Evolutionary conservation across 257 asterid species (phyloP).

Genomic region (Echium plantagineum): DNA sequence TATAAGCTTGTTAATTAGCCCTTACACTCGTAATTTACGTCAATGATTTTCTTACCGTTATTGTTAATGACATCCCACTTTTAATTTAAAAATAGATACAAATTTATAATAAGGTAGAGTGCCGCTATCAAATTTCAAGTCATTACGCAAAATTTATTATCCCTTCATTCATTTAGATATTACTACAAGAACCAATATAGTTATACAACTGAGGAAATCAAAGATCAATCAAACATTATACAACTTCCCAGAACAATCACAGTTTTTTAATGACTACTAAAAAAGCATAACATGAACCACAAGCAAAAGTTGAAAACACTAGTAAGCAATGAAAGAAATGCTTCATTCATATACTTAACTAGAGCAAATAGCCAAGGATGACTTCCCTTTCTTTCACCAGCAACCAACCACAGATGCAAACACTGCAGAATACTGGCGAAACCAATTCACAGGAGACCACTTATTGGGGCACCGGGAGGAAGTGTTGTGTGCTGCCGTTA

Average conservation of each 20-base stretch:
- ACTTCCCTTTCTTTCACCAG: slow-evolving; percentile 24
- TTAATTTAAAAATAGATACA: no score
- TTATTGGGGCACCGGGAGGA: slow-evolving; percentile 7
- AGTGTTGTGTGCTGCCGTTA: slow-evolving; percentile 6
- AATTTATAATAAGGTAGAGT: no score
- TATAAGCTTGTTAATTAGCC: no score
- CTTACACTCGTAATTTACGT: no score
- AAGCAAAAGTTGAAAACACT: neutral
- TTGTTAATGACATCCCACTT: no score
- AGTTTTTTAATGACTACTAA: neutral
- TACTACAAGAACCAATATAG: no score
- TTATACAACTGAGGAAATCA: no score
- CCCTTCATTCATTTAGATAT: no score
- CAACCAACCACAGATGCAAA: slow-evolving; percentile 9
- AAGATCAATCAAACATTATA: neutral
- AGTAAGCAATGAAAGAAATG: neutral
- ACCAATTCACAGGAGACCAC: neutral
- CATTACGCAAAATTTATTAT: no score
- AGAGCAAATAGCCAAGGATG: slow-evolving; percentile 28
- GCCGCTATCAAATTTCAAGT: no score
- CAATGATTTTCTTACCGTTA: no score
- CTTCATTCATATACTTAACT: slow-evolving; percentile 8
- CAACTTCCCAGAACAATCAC: neutral
- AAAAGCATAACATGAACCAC: neutral
- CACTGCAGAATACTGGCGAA: slow-evolving; percentile 1